Percentiles rank a stretch among this genome's conserved stretches.
Evolutionary conservation across 768 basidiomycete genomes (phyloP).

Genomic region (Mycena maculata): DNA sequence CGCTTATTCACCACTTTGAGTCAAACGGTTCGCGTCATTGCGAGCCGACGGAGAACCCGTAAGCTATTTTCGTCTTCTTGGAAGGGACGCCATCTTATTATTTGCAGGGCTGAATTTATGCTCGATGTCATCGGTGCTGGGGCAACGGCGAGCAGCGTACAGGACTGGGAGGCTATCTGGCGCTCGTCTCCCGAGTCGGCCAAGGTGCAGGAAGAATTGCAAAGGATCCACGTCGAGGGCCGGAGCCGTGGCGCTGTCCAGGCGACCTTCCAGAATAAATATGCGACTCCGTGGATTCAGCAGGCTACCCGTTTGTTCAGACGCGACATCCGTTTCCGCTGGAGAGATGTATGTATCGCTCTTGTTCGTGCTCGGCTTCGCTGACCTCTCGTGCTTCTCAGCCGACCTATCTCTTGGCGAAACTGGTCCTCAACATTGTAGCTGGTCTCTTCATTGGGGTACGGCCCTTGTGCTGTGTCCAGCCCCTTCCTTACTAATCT

Average conservation of each 20-base stretch:
- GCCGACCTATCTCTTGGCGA: slow-evolving; percentile 71
- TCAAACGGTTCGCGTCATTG: slow-evolving; percentile 74
- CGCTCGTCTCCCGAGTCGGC: slow-evolving; percentile 57
- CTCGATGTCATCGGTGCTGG: slow-evolving; percentile 83
- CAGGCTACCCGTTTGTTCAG: slow-evolving; percentile 58
- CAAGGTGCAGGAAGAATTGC: slow-evolving; percentile 53
- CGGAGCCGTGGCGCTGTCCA: slow-evolving; percentile 50
- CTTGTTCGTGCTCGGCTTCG: neutral
- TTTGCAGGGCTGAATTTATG: slow-evolving; percentile 67
- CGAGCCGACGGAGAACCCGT: slow-evolving; percentile 79
- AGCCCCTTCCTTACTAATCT: slow-evolving; percentile 4
- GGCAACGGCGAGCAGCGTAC: slow-evolving; percentile 63
- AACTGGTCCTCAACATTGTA: slow-evolving; percentile 63
- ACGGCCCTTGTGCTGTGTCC: neutral
- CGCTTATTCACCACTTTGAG: slow-evolving; percentile 83
- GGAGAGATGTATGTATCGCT: slow-evolving; percentile 52
- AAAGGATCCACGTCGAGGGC: slow-evolving; percentile 62
- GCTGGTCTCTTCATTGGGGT: slow-evolving; percentile 66
- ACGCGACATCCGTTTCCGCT: slow-evolving; percentile 60
- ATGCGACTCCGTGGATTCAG: slow-evolving; percentile 64
- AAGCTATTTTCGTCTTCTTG: slow-evolving; percentile 30
- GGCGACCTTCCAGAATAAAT: slow-evolving; percentile 54
- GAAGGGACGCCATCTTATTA: neutral
- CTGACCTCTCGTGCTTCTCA: neutral
- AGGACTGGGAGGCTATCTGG: slow-evolving; percentile 75